Evolutionary conservation across 1,139 yeast genomes (phyloP).

Genomic region (Geotrichum macrosporum): DNA sequence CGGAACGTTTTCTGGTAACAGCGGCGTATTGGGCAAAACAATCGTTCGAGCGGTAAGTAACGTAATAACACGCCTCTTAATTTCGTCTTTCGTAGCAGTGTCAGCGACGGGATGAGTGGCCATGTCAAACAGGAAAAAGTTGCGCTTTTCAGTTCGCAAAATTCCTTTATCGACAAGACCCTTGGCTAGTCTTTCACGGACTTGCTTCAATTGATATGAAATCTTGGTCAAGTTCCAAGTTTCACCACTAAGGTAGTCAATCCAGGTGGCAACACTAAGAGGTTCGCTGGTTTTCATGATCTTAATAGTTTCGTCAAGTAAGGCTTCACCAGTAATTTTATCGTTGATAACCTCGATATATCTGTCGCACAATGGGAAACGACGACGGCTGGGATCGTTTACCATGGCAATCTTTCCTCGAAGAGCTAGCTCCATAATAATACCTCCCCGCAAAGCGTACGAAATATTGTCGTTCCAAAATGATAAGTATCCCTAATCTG

Average conservation of each 20-base stretch:
- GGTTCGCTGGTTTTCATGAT: slow-evolving; percentile 84
- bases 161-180: slow-evolving; percentile 98
- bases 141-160: slow-evolving; percentile 89
- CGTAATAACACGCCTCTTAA: slow-evolving; percentile 64
- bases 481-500: slow-evolving; percentile 71
- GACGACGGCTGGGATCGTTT: slow-evolving; percentile 87
- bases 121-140: slow-evolving; percentile 92
- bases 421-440: slow-evolving; percentile 83
- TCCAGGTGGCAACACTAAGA: slow-evolving; percentile 85
- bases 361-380: slow-evolving; percentile 84
- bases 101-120: slow-evolving; percentile 98
- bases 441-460: slow-evolving; percentile 93
- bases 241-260: slow-evolving; percentile 85
- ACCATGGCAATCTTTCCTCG: slow-evolving; percentile 85
- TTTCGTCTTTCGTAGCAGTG: slow-evolving; percentile 72
- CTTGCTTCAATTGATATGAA: slow-evolving; percentile 92
- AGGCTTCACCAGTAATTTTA: slow-evolving; percentile 88
- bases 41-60: slow-evolving; percentile 67
- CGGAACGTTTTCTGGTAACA: slow-evolving; percentile 65
- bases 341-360: slow-evolving; percentile 81
- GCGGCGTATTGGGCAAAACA: slow-evolving; percentile 46
- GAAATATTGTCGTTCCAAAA: slow-evolving; percentile 98
- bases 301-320: slow-evolving; percentile 87
- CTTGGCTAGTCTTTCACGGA: slow-evolving; percentile 91
- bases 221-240: slow-evolving; percentile 97